A percentile compares a stretch with the other conserved stretches of the same genome.
phyloP scores from a whole-genome alignment of 805 yeast species.

The Ogataea pini region DNA sequence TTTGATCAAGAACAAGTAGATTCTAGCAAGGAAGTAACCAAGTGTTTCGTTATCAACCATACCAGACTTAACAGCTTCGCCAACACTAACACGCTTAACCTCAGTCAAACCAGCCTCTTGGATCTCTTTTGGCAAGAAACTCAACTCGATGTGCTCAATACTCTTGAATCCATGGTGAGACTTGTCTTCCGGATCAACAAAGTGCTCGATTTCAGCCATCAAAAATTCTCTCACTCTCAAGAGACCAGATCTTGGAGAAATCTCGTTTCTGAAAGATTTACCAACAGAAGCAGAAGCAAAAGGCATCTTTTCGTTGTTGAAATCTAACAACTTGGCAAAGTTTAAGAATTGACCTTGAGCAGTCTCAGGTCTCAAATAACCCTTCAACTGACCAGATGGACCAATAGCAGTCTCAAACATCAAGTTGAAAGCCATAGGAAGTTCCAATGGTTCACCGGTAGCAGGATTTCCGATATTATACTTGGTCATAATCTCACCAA shows the following conservation, averaged over 20 bases:
- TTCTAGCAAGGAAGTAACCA: constrained; percentile 96
- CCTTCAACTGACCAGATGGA: constrained; percentile 95
- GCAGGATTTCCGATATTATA: constrained; percentile 89
- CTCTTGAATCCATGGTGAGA: constrained; percentile 77
- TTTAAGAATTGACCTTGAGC: constrained; percentile 99
- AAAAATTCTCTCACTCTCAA: constrained; percentile 97
- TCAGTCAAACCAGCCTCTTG: constrained; percentile 85
- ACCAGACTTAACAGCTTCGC: constrained; percentile 85
- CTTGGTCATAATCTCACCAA: constrained; percentile 84
- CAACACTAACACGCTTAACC: constrained; percentile 65
- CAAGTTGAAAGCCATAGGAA: constrained; percentile 92
- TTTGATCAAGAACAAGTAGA: constrained; percentile 76
- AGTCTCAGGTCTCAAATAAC: constrained; percentile 96
- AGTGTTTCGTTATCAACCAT: constrained; percentile 96
- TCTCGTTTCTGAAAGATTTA: constrained; percentile 97
- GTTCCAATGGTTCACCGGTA: constrained; percentile 80
- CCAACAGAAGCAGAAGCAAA: constrained; percentile 99
- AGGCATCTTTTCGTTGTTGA: constrained; percentile 95
- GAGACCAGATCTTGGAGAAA: constrained; percentile 96
- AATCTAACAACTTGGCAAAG: constrained; percentile 89
- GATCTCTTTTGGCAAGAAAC: constrained; percentile 80
- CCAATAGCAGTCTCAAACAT: constrained; percentile 99
- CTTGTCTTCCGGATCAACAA: constrained; percentile 91
- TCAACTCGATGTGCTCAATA: constrained; percentile 69
- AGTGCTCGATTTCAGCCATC: constrained; percentile 99